Conservation (phyloP, 306 rosid species). For the Dryas octopetala region DNA sequence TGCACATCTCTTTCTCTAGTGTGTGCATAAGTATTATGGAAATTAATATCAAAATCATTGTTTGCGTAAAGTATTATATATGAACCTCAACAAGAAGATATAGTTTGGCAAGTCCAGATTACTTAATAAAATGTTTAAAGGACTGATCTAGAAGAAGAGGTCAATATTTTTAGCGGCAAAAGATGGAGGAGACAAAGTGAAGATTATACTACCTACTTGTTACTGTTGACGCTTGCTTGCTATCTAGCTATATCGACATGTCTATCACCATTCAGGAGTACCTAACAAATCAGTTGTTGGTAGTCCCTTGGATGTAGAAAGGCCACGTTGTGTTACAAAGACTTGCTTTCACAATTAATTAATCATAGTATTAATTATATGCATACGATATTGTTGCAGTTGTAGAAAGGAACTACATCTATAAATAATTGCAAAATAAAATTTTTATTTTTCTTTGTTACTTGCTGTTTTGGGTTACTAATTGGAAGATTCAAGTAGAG, state of each 20-base stretch:
- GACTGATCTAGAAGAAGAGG: constrained; percentile 9
- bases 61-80: constrained; percentile 23
- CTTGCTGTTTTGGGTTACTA: not conserved
- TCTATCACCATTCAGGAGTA: constrained; percentile 7
- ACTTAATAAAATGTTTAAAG: not conserved
- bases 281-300: constrained; percentile 38
- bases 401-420: not conserved
- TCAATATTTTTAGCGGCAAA: constrained; percentile 17
- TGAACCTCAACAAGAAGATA: constrained; percentile 22
- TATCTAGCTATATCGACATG: not conserved
- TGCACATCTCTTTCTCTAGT: not conserved
- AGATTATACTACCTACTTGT: constrained; percentile 2
- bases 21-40: not conserved
- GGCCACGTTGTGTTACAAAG: constrained; percentile 32
- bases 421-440: not conserved
- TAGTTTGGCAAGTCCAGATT: constrained; percentile 37
- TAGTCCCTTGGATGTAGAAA: constrained; percentile 29
- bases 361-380: not conserved
- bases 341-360: not conserved
- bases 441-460: too few relatives aligned
- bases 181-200: constrained; percentile 27
- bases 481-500: not conserved
- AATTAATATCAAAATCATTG: constrained; percentile 9
- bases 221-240: constrained; percentile 1
- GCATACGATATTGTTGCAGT: not conserved